Percentiles rank a stretch among this genome's conserved stretches.
Conservation (phyloP, 345 rosid species). For the Mercurialis annua region DNA sequence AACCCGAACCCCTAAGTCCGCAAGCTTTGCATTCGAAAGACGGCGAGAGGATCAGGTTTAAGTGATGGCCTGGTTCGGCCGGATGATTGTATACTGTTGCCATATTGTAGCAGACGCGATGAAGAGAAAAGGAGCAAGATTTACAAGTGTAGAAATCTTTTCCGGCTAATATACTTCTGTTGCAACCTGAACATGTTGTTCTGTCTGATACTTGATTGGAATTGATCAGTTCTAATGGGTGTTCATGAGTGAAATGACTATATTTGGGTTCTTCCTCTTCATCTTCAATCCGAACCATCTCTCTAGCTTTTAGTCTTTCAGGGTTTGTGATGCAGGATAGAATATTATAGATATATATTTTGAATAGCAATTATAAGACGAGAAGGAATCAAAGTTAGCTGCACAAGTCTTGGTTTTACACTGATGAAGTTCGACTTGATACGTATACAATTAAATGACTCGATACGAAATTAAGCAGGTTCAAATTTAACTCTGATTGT, state of each 20-base stretch:
- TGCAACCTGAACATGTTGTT: not conserved
- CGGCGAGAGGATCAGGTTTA: not conserved
- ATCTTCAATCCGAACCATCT: not conserved
- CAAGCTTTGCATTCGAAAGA: not conserved
- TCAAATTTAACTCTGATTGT: too few relatives aligned
- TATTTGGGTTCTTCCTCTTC: not conserved
- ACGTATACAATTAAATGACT: too few relatives aligned
- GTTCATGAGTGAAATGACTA: not conserved
- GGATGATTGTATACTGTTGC: not conserved
- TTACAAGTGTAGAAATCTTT: slow-evolving; percentile 1
- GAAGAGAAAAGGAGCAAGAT: not conserved
- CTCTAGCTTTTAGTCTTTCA: not conserved
- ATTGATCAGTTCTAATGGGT: not conserved
- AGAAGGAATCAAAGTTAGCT: not conserved
- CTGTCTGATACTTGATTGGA: not conserved
- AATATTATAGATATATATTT: not conserved
- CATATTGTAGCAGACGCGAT: not conserved
- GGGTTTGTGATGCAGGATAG: not conserved
- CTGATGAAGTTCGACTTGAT: not conserved
- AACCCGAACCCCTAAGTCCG: not conserved
- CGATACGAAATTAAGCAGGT: too few relatives aligned
- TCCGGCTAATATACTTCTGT: not conserved
- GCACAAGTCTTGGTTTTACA: not conserved
- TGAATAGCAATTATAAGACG: too few relatives aligned
- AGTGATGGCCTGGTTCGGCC: not conserved